phyloP scores from a whole-genome alignment of 768 basidiomycete species.

The Antrodiella citrinella region DNA sequence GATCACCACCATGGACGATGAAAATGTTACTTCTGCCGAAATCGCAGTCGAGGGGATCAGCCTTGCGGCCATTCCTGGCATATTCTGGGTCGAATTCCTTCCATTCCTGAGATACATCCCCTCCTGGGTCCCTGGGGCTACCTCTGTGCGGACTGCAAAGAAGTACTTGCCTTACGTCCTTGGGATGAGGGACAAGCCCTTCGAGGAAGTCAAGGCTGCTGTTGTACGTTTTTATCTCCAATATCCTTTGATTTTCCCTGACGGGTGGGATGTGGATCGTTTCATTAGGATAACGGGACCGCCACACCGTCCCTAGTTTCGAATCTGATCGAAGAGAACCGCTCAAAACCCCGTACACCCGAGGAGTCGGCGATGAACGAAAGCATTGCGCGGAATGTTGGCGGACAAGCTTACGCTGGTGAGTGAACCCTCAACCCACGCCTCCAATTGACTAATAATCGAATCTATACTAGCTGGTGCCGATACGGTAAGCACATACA shows the following conservation, averaged over 20 bases:
- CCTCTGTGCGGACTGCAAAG: background rate
- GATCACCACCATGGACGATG: conserved; percentile 2
- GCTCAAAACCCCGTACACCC: background rate
- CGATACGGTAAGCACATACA: conserved; percentile 8
- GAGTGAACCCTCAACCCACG: background rate
- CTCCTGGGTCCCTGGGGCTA: conserved; percentile 3
- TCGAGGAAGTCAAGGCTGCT: background rate
- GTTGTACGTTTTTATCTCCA: background rate
- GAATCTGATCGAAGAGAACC: background rate
- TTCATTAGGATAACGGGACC: background rate
- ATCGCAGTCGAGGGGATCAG: background rate
- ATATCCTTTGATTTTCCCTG: background rate
- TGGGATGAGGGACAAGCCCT: background rate
- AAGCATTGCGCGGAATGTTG: background rate
- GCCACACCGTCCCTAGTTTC: background rate
- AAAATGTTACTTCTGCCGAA: background rate
- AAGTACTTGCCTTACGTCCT: background rate
- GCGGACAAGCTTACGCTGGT: conserved; percentile 4
- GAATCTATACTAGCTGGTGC: conserved; percentile 6
- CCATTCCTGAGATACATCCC: conserved; percentile 2
- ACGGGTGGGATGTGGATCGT: background rate
- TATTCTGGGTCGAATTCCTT: background rate
- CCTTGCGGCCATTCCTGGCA: background rate
- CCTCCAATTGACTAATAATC: background rate
- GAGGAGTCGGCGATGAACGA: background rate